Base-by-base conservation (phyloP, 2,329 filamentous ascomycete genomes). In the Ophiostoma triangulosporum region DNA sequence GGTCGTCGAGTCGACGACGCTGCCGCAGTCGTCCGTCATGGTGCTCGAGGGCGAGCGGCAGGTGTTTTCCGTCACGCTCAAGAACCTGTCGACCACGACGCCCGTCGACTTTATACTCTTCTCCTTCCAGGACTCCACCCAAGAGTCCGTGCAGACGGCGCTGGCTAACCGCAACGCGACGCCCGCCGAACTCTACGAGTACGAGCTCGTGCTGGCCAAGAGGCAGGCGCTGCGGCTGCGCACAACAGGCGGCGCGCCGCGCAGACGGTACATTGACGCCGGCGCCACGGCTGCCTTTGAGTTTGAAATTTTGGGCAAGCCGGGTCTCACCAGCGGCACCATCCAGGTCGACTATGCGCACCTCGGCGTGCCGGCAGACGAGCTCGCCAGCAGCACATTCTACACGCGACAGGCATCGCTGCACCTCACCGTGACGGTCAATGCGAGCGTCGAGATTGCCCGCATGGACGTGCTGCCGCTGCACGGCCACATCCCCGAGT, bases 41-140 rank as follows among this genome's bases (percentile, higher is more conserved):
- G 77, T 98, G 11, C 73, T 98, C 6, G 91, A 97, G 69, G 93
- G 93, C 43, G 91, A 98, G 67, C 78, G 77, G 22, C 83, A 82
- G 60, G 72, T 73, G 0, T 94, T 97, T 63, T 83, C 79, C 0
- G 76, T 96, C 15, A 90, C 85, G 0, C 70, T 97, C 14, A 78
- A 85, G 59, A 98, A 98, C 59, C 72, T 80, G 8, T 93, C 88
- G 0, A 60, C 64, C 6, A 70, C 74, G 1, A 89, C 84, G 1
- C 74, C 87, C 1, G 87, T 88, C 1, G 88, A 95, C 63, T 83
- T 97, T 53, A 71, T 96, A 33, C 75, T 93, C 26, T 88, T 96
- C 56, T 90, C 88, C 0, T 95, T 95, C 64, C 83, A 89, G 60
- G 89, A 96, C 68, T 94, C 89, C 1, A 90, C 88, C 0, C 88